Evolutionary conservation across 495 filamentous ascomycete genomes (phyloP).

Genomic region (Achaetomiella virescens): DNA sequence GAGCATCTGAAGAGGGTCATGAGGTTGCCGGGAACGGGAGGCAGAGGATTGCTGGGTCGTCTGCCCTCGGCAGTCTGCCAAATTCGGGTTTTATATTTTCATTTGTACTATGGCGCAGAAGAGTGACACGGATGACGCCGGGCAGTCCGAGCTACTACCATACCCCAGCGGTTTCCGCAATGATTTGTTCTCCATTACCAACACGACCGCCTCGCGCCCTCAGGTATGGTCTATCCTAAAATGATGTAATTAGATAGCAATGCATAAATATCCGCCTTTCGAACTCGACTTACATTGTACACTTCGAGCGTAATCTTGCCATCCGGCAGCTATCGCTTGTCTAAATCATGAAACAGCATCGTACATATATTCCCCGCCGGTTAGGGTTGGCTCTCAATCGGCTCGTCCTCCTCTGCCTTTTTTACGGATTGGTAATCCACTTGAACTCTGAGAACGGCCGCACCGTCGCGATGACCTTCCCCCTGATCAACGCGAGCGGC

Average conservation of each 20-base stretch:
- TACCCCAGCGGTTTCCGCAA: conserved; percentile 7
- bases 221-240: background rate
- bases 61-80: background rate
- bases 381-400: no score
- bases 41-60: background rate
- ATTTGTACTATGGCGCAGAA: conserved; percentile 20
- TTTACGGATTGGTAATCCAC: conserved; percentile 27
- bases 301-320: background rate
- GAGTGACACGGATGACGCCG: background rate
- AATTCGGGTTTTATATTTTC: conserved; percentile 14
- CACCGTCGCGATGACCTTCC: conserved; percentile 70
- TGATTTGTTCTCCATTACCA: conserved; percentile 2
- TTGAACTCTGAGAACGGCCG: conserved; percentile 40
- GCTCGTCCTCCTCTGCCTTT: background rate
- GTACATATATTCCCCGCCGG: no score
- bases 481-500: conserved; percentile 74
- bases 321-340: background rate
- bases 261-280: conserved; percentile 1
- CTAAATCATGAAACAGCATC: no score
- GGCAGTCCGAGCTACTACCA: conserved; percentile 3
- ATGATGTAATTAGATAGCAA: conserved; percentile 27
- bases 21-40: background rate
- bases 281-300: background rate
- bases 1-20: conserved; percentile 13
- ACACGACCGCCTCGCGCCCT: background rate